phyloP scores from a whole-genome alignment of 257 asterid species.

The Knoxia roxburghii region DNA sequence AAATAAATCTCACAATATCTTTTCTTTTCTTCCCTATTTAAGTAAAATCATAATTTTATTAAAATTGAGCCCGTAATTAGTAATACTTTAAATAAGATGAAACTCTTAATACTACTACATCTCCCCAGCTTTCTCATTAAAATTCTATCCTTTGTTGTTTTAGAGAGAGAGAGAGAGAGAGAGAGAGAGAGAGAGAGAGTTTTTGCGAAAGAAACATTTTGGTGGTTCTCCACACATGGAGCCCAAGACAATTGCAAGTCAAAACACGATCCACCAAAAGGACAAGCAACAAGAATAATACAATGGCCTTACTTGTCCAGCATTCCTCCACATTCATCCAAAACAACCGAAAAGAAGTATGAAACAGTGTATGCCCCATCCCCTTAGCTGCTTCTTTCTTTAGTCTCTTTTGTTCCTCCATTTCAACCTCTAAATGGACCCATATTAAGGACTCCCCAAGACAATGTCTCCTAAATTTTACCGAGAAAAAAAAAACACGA shows the following conservation, averaged over 20 bases:
- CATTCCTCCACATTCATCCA: constrained; percentile 20
- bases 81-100: too few species aligned
- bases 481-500: neutral
- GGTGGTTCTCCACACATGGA: constrained; percentile 27
- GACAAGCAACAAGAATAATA: constrained; percentile 32
- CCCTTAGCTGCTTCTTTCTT: constrained; percentile 17
- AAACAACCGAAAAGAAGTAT: constrained; percentile 21
- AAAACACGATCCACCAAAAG: constrained; percentile 25
- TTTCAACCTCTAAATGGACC: constrained; percentile 8
- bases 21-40: too few species aligned
- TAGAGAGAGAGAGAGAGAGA: too few species aligned
- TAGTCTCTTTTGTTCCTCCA: constrained; percentile 23
- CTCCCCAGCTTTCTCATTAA: too few species aligned
- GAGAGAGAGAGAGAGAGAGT: too few species aligned
- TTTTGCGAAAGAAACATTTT: constrained; percentile 5
- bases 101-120: too few species aligned
- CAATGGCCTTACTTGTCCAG: constrained; percentile 24
- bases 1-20: too few species aligned
- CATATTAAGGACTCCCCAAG: neutral
- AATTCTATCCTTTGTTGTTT: too few species aligned
- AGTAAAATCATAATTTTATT: too few species aligned
- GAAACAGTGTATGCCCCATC: constrained; percentile 22
- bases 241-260: constrained; percentile 38
- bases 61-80: too few species aligned
- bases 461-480: neutral